Base-by-base conservation (phyloP, 441 rosid genomes). In the Arabidopsis hybrid region DNA sequence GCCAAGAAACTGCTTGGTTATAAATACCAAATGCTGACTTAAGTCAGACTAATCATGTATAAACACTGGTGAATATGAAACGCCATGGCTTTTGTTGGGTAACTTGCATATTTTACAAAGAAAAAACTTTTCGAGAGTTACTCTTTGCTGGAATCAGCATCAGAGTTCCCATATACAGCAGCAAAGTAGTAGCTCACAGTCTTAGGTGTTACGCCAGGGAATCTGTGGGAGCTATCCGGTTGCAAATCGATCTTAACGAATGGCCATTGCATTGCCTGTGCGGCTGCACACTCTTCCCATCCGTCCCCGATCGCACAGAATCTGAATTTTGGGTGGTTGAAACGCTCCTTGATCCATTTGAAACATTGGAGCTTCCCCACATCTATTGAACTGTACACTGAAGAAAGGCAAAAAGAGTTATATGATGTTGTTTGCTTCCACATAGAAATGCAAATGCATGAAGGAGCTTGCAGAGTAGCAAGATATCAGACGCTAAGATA, bases 251-350 rank as follows among this genome's bases (percentile, higher is more conserved):
- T 84, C 89, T 90, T 82, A 45, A 93, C 85, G 53, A 88, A 91
- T 7, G 98, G 98, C 96, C 97, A 91, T 46, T 65, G 85, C 98
- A 93, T 81, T 57, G 86, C 72, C 80, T 91, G 88, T 11, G 98
- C 97, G 8, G 95, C 96, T 71, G 86, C 88, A 63, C 93, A 82
- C 76, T 93, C 98, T 86, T 91, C 95, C 95, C 95, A 93, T 60
- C 96, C 98, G 59, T 89, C 98, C 45, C 97, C 98, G 3, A 91
- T 87, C 21, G 82, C 97, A 56, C 98, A 93, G 73, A 88, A 91
- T 4, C 77, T 85, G 50, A 82, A 75, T 32, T 86, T 85, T 7
- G 75, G 84, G 75, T 68, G 31, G 65, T 69, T 43, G 65, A 78
- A 93, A 16, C 91, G 91, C 38, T 86, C 91, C 57, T 83, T 85